Evolutionary conservation across 2,329 filamentous ascomycete species (phyloP).

Genomic region (Colletotrichum zoysiae): DNA sequence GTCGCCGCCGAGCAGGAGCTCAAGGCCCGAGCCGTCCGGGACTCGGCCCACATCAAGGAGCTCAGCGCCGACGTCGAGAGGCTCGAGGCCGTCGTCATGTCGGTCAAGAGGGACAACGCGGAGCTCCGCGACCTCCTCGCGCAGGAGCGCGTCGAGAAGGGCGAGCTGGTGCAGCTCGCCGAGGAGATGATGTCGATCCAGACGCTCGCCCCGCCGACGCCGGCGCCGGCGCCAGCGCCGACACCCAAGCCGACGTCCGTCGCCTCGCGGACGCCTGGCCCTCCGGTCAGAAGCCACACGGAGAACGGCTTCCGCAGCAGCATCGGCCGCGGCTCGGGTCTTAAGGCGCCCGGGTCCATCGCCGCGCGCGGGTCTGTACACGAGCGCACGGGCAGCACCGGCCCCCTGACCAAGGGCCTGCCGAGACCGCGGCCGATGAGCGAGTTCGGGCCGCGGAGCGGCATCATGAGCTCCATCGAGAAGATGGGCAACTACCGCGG

Average conservation of each 20-base stretch:
- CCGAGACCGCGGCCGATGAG: slow-evolving; percentile 61
- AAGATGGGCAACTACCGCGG: slow-evolving; percentile 79
- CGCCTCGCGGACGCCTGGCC: slow-evolving; percentile 39
- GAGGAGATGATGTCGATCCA: slow-evolving; percentile 86
- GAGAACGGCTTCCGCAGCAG: slow-evolving; percentile 65
- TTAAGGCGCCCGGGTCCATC: slow-evolving; percentile 70
- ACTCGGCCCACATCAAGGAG: slow-evolving; percentile 75
- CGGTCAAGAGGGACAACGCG: slow-evolving; percentile 77
- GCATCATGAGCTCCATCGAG: slow-evolving; percentile 88
- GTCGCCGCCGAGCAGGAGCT: slow-evolving; percentile 64
- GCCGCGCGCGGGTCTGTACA: slow-evolving; percentile 63
- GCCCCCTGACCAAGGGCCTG: slow-evolving; percentile 54
- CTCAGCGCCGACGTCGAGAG: slow-evolving; percentile 81
- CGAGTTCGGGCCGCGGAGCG: slow-evolving; percentile 67
- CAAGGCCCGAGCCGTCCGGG: slow-evolving; percentile 70
- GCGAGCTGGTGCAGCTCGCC: slow-evolving; percentile 82
- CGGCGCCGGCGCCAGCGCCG: slow-evolving; percentile 23
- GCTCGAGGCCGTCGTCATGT: slow-evolving; percentile 77
- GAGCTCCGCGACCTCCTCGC: slow-evolving; percentile 75
- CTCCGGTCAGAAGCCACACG: slow-evolving; percentile 44
- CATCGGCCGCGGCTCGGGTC: slow-evolving; percentile 66
- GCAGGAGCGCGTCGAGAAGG: slow-evolving; percentile 84
- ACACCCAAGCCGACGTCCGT: slow-evolving; percentile 43
- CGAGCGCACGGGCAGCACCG: slow-evolving; percentile 60
- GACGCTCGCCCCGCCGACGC: slow-evolving; percentile 55